These are phyloP conservation scores for Verbascum thapsus DNA, from an alignment of 257 asterid genomes.

Conservation along the genomic window DNA sequence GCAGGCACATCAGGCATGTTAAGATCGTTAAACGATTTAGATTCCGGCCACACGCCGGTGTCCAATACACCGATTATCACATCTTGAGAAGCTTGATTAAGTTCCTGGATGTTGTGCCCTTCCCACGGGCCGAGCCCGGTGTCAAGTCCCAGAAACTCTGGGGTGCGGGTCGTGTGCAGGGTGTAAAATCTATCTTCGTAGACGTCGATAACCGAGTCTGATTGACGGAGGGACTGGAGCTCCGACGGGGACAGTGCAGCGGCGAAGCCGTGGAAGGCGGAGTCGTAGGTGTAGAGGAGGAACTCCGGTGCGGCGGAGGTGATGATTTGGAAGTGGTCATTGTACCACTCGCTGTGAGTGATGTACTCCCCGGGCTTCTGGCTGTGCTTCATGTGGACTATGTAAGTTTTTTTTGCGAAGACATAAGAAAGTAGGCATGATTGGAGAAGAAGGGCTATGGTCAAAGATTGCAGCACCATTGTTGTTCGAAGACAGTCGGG, in stretches of 20 bases:
- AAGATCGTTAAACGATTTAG: constrained; percentile 32
- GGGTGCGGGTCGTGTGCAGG: constrained; percentile 57
- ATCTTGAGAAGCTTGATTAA: constrained; percentile 40
- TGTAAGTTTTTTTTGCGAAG: constrained; percentile 36
- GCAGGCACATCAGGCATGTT: constrained; percentile 41
- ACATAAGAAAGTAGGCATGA: background rate
- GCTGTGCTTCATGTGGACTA: constrained; percentile 44
- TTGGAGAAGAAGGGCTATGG: constrained; percentile 25
- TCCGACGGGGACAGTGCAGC: constrained; percentile 43
- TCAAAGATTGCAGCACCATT: constrained; percentile 29
- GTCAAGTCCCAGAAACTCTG: constrained; percentile 49
- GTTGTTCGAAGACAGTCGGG: too few species aligned
- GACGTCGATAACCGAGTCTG: constrained; percentile 42
- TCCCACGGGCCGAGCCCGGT: constrained; percentile 35
- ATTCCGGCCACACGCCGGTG: constrained; percentile 52
- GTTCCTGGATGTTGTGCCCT: constrained; percentile 36
- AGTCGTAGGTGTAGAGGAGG: constrained; percentile 45
- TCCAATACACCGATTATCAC: constrained; percentile 46
- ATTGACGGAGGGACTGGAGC: constrained; percentile 33
- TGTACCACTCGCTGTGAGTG: constrained; percentile 47
- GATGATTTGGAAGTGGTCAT: constrained; percentile 41
- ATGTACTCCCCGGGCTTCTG: constrained; percentile 35
- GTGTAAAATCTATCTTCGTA: constrained; percentile 43
- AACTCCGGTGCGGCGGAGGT: constrained; percentile 34
- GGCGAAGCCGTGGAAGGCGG: constrained; percentile 45